Evolutionary conservation across 768 basidiomycete species (phyloP).

Genomic region (Lactarius vividus): DNA sequence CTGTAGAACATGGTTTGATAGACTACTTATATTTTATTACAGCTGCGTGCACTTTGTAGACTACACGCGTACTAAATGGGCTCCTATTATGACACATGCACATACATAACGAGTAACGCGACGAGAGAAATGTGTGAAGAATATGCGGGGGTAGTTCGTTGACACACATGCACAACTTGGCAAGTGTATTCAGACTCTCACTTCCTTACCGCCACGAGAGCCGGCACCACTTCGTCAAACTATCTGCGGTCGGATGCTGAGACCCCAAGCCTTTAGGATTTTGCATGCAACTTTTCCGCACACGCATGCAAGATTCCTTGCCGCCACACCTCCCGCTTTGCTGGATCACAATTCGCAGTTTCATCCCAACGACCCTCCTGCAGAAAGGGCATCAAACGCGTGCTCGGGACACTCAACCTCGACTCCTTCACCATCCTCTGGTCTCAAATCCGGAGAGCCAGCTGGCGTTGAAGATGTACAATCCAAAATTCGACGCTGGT

Average conservation of each 20-base stretch:
- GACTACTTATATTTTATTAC: background rate
- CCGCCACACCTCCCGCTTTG: background rate
- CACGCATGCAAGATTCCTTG: constrained; percentile 4
- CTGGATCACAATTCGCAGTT: constrained; percentile 10
- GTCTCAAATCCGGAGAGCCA: background rate
- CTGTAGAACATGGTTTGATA: constrained; percentile 5
- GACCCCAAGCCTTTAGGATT: constrained; percentile 6
- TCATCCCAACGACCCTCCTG: background rate
- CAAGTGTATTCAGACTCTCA: background rate
- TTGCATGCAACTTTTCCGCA: constrained; percentile 4
- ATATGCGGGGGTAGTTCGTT: constrained; percentile 1
- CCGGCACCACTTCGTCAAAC: background rate
- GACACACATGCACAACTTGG: background rate
- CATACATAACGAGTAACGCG: background rate
- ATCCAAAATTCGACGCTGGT: constrained; percentile 43
- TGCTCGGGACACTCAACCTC: background rate
- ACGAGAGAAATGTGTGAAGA: background rate
- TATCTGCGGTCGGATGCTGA: constrained; percentile 17
- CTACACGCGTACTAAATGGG: constrained; percentile 13
- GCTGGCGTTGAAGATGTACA: constrained; percentile 1
- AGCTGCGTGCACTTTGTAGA: constrained; percentile 9
- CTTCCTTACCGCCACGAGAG: background rate
- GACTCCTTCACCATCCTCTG: constrained; percentile 3
- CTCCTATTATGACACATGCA: constrained; percentile 1
- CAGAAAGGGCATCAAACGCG: background rate